A percentile compares a stretch with the other conserved stretches of the same genome.
phyloP scores from a whole-genome alignment of 768 basidiomycete species.

The Amanita thiersii region DNA sequence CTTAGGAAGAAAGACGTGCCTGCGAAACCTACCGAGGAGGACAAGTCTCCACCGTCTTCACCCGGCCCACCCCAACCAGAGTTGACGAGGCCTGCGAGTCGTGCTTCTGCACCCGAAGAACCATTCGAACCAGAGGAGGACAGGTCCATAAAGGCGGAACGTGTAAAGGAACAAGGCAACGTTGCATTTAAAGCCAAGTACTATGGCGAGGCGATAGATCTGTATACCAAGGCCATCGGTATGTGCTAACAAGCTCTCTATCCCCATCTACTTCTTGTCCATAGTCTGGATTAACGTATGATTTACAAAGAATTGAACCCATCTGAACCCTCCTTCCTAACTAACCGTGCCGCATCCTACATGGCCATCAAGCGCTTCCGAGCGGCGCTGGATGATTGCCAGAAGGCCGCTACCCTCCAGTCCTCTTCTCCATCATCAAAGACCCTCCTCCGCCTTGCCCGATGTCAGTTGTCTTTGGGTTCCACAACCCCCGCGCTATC shows the following conservation, averaged over 20 bases:
- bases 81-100: background rate
- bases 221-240: constrained; percentile 75
- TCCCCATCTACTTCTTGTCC: background rate
- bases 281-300: background rate
- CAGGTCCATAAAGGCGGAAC: constrained; percentile 42
- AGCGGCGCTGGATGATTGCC: constrained; percentile 71
- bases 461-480: constrained; percentile 79
- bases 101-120: background rate
- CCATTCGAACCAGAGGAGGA: constrained; percentile 20
- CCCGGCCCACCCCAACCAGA: background rate
- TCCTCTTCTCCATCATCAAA: constrained; percentile 54
- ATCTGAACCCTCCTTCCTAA: constrained; percentile 66
- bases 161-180: constrained; percentile 71
- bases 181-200: constrained; percentile 57
- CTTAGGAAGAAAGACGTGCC: too few relatives aligned
- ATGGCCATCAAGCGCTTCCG: constrained; percentile 78
- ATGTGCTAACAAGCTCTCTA: constrained; percentile 11
- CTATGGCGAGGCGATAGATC: constrained; percentile 62
- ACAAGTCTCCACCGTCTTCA: background rate
- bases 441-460: constrained; percentile 74
- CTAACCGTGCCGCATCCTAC: constrained; percentile 81
- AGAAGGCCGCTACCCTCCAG: constrained; percentile 63
- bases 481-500: constrained; percentile 58
- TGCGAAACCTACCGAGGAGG: too few relatives aligned
- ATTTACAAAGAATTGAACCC: constrained; percentile 43